phyloP scores from a whole-genome alignment of 768 basidiomycete genomes.

The Obba rivulosa region DNA sequence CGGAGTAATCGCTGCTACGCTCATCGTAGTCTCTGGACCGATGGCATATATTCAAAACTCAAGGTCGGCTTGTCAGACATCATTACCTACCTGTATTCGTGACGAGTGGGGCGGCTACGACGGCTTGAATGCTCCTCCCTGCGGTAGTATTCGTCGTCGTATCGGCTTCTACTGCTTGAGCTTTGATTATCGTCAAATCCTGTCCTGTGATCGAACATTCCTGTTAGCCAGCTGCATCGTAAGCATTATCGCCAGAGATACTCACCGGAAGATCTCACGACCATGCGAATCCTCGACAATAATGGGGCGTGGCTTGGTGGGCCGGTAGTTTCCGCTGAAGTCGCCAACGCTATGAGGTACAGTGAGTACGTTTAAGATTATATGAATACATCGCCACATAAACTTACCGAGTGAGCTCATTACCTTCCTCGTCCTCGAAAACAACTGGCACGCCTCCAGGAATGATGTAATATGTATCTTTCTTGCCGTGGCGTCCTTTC shows the following conservation, averaged over 20 bases:
- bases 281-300: slow-evolving; percentile 54
- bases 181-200: slow-evolving; percentile 20
- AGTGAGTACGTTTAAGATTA: neutral
- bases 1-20: slow-evolving; percentile 14
- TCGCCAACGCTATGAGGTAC: slow-evolving; percentile 43
- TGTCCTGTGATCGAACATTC: slow-evolving; percentile 13
- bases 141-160: slow-evolving; percentile 10
- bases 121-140: slow-evolving; percentile 3
- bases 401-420: slow-evolving; percentile 57
- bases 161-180: slow-evolving; percentile 9
- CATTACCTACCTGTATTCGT: neutral
- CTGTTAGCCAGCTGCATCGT: neutral
- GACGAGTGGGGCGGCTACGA: slow-evolving; percentile 9
- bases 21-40: slow-evolving; percentile 17
- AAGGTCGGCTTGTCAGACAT: no score
- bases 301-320: slow-evolving; percentile 18
- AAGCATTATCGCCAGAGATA: neutral
- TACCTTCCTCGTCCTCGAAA: slow-evolving; percentile 61
- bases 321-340: slow-evolving; percentile 30
- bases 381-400: neutral
- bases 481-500: slow-evolving; percentile 22
- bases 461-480: slow-evolving; percentile 49
- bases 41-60: neutral
- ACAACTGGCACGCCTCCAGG: slow-evolving; percentile 61
- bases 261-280: slow-evolving; percentile 51